Evolutionary conservation across 192 early-diverging fungal genomes (phyloP).

Genomic region (Chytriomyces confervae): DNA sequence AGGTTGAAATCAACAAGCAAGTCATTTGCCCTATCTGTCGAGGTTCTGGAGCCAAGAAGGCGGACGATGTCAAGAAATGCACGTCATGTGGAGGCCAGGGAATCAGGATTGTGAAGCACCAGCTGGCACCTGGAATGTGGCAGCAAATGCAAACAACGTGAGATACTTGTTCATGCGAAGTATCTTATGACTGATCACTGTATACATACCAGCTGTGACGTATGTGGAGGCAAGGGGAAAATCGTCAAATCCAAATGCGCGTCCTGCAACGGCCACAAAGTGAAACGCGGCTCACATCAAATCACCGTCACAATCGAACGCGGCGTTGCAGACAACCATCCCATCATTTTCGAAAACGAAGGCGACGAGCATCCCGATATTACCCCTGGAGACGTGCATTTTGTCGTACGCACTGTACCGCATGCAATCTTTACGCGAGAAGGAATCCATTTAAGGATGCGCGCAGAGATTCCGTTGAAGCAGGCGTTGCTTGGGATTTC

Average conservation of each 20-base stretch:
- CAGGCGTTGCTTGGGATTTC: constrained; percentile 85
- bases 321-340: constrained; percentile 79
- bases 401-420: constrained; percentile 72
- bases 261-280: constrained; percentile 83
- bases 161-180: neutral
- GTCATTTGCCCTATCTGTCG: constrained; percentile 89
- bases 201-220: constrained; percentile 68
- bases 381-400: constrained; percentile 85
- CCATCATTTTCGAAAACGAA: constrained; percentile 84
- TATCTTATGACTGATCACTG: neutral
- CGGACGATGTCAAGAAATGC: constrained; percentile 87
- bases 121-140: constrained; percentile 90
- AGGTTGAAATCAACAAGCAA: constrained; percentile 93
- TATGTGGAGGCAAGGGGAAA: constrained; percentile 91
- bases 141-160: constrained; percentile 90
- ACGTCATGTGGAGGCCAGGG: constrained; percentile 79
- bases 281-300: constrained; percentile 81
- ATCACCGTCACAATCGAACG: constrained; percentile 80
- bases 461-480: constrained; percentile 76
- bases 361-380: constrained; percentile 90
- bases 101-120: constrained; percentile 78
- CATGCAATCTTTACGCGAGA: constrained; percentile 79
- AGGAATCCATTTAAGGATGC: constrained; percentile 78
- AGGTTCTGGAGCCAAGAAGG: constrained; percentile 86
- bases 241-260: constrained; percentile 79